Conservation (phyloP, 106 monocot genomes). For the Apostasia ramifera region DNA sequence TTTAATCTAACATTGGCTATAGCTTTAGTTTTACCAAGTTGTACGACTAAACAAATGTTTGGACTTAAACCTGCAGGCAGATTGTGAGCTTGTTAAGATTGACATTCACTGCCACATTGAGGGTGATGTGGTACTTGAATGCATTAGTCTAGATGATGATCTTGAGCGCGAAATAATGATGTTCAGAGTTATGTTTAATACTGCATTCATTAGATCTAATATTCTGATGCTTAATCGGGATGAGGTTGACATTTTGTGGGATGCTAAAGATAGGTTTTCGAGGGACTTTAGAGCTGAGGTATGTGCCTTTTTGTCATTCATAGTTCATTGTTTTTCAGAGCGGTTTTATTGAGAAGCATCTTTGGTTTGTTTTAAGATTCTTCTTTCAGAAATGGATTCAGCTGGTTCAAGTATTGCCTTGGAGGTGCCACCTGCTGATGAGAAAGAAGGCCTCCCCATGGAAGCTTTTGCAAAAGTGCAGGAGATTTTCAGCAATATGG, state of each 20-base stretch:
- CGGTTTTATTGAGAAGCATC: constrained; percentile 4
- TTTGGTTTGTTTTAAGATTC: constrained; percentile 52
- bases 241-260: constrained; percentile 90
- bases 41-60: not conserved
- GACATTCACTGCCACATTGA: constrained; percentile 85
- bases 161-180: constrained; percentile 79
- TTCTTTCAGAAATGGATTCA: constrained; percentile 84
- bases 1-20: not conserved
- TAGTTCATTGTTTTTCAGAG: not conserved
- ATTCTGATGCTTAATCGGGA: constrained; percentile 93
- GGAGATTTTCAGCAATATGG: constrained; percentile 75
- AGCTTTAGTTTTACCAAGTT: not conserved
- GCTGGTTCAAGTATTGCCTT: constrained; percentile 19
- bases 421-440: constrained; percentile 42
- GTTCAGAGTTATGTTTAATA: constrained; percentile 96
- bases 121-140: constrained; percentile 95
- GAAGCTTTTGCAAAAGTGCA: constrained; percentile 88
- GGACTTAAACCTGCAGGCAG: constrained; percentile 39
- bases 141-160: constrained; percentile 75
- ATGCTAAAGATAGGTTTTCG: constrained; percentile 73
- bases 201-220: constrained; percentile 92
- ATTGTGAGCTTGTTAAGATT: constrained; percentile 88
- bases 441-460: constrained; percentile 78
- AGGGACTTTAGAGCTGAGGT: constrained; percentile 95
- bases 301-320: constrained; percentile 5